phyloP scores from a whole-genome alignment of 2,329 filamentous ascomycete species.

The Aspergillus fructus region DNA sequence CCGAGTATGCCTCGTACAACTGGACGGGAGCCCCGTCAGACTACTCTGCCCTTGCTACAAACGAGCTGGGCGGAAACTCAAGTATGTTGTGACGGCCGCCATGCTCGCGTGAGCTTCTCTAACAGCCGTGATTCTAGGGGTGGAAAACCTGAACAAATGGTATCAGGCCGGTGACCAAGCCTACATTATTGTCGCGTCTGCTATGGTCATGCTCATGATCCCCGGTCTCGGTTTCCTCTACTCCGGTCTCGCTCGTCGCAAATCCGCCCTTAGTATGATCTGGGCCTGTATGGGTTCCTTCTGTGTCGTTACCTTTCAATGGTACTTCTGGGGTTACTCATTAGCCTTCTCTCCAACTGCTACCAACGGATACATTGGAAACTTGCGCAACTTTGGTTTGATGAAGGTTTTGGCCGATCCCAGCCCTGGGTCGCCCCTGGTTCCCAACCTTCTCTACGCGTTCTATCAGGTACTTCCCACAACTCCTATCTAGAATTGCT shows the following conservation, averaged over 20 bases:
- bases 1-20: conserved; percentile 51
- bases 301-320: conserved; percentile 91
- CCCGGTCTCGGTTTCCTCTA: conserved; percentile 97
- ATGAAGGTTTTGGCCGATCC: conserved; percentile 78
- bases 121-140: conserved; percentile 51
- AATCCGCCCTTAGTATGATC: conserved; percentile 94
- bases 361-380: conserved; percentile 87
- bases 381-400: conserved; percentile 85
- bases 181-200: conserved; percentile 84
- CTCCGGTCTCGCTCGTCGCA: conserved; percentile 93
- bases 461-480: conserved; percentile 74
- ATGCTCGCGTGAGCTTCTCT: background rate
- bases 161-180: conserved; percentile 88
- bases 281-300: conserved; percentile 96
- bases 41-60: conserved; percentile 50
- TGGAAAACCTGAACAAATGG: conserved; percentile 93
- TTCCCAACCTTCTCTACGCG: conserved; percentile 86
- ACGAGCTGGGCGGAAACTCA: conserved; percentile 71
- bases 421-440: conserved; percentile 83
- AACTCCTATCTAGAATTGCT: too few relatives aligned
- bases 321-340: conserved; percentile 99
- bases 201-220: conserved; percentile 95
- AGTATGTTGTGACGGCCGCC: conserved; percentile 56
- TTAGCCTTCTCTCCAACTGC: conserved; percentile 82
- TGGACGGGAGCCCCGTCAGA: conserved; percentile 48